phyloP scores from a whole-genome alignment of 2,329 filamentous ascomycete species.

The Laburnicola sp. region DNA sequence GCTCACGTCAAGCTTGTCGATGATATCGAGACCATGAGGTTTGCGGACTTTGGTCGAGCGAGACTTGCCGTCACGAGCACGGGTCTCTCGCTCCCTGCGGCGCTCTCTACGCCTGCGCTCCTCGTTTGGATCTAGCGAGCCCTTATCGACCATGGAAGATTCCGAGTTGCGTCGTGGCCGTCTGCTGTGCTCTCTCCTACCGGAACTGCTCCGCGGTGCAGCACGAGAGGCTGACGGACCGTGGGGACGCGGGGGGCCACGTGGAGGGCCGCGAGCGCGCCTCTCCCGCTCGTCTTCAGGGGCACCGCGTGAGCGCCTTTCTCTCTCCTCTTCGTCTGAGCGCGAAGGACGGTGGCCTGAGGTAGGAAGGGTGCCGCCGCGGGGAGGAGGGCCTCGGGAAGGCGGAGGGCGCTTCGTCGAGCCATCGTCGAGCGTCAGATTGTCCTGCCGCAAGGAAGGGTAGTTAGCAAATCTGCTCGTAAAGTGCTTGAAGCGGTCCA shows the following conservation, averaged over 20 bases:
- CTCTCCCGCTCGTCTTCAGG: neutral
- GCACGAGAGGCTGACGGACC: slow-evolving; percentile 45
- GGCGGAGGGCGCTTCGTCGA: slow-evolving; percentile 43
- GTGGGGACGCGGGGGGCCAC: slow-evolving; percentile 41
- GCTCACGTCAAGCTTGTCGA: slow-evolving; percentile 94
- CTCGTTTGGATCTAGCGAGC: slow-evolving; percentile 64
- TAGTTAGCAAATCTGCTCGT: slow-evolving; percentile 49
- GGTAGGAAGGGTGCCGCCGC: slow-evolving; percentile 51
- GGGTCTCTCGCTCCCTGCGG: slow-evolving; percentile 57
- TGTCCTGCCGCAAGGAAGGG: slow-evolving; percentile 58
- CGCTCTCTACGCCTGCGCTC: slow-evolving; percentile 56
- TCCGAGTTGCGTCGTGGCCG: slow-evolving; percentile 76
- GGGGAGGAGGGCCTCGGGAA: slow-evolving; percentile 48
- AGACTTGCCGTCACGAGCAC: slow-evolving; percentile 44
- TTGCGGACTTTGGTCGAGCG: slow-evolving; percentile 42
- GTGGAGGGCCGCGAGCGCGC: slow-evolving; percentile 43
- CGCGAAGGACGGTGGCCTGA: slow-evolving; percentile 62
- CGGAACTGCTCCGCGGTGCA: slow-evolving; percentile 39
- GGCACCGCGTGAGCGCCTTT: slow-evolving; percentile 13
- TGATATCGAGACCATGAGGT: slow-evolving; percentile 72
- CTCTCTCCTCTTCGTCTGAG: slow-evolving; percentile 64
- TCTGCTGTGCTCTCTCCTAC: slow-evolving; percentile 46
- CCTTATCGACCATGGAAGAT: slow-evolving; percentile 70
- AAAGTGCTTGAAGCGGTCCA: slow-evolving; percentile 48
- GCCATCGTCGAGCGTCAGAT: slow-evolving; percentile 67